Evolutionary conservation across 164 flowering plant species (phyloP), one percentile per base, ranked within the genome.

Genomic region (Tetrastigma voinierianum): DNA sequence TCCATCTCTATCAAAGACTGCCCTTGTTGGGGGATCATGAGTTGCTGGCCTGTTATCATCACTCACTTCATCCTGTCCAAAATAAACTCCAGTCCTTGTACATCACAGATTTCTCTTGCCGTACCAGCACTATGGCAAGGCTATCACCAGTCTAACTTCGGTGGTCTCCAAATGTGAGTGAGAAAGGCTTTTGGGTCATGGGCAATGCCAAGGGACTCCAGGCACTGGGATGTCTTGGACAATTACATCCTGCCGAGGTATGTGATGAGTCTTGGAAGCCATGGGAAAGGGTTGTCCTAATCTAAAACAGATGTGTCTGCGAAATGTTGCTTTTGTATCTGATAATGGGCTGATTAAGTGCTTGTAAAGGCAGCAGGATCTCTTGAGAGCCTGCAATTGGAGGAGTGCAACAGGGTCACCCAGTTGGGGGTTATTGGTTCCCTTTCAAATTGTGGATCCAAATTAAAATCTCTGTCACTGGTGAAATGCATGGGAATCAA

Each of bases 1-100:
- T 77, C 83, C 1, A 51, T 85, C 46, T 76, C 85, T 16, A 69
- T 85, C 62, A 81, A 74, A 54, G 89, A 76, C 64, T 85, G 86
- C 58, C 76, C 86, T 77, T 52, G 76, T 85, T 62, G 81, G 85
- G 85, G 23, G 89, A 85, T 73, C 79, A 76, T 86, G 86, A 45
- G 70, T 85, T 16, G 77, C 82, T 2, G 70, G 85, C 56, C 71
- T 83, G 16, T 21, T 83, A n/a, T 75, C 83, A 19, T 76, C 83
- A 24, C 68, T 76, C n/a, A 57, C 81, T n/a, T 62, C 76, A 57
- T 59, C 49, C 65, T 84, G 24, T 6, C 77, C 18, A 84, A 71
- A 67, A 78, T 79, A 6, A 76, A 70, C 81, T 80, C 24, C 77
- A 77, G 57, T 47, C 62, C 9, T 67, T 80, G 72, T 72, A 77